Base-by-base conservation (phyloP, 116 monocot species). In the Thalassia testudinum region DNA sequence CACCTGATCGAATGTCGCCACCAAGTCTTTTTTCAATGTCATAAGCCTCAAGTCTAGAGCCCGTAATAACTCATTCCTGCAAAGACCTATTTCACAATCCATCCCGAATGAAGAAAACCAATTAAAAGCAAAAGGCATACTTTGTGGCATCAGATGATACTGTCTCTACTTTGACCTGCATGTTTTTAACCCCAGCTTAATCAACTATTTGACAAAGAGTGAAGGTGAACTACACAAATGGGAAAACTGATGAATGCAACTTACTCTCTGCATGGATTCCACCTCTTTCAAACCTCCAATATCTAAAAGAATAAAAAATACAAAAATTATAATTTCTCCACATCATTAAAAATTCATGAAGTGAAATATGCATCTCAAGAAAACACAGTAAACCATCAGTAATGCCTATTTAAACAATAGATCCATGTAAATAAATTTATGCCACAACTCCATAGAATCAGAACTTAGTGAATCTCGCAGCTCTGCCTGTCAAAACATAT, bases 61-160 rank as follows among this genome's bases (percentile, higher is more conserved):
- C 58, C 66, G 60, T 14, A 88, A 53, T 56, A 97, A 68, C 50
- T 88, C 85, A 69, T 88, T 88, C 70, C 95, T 97, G 60, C n/a
- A n/a, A n/a, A n/a, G n/a, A n/a, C n/a, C n/a, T n/a, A 21, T 45
- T 60, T 43, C 21, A 24, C 27, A 63, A 18, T 26, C 12, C 3
- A 59, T 37, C 26, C 50, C 43, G 49, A 43, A 52, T 21, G 1
- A 38, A 21, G 16, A n/a, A 8, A 4, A 24, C 19, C 11, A 62
- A 15, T 20, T 8, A 5, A 12, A 37, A 26, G 43, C n/a, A 43
- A 50, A 56, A 53, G 28, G 22, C 65, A 67, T 75, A 95, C 95
- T 88, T 88, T 63, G 95, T 88, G 47, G 70, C 64, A 67, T 95
- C 85, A 30, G 72, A 93, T 57, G 83, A 76, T 42, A 68, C 49